These are phyloP conservation scores for Berberis thunbergii DNA, from an alignment of 164 flowering plant species.

Conservation along the genomic window DNA sequence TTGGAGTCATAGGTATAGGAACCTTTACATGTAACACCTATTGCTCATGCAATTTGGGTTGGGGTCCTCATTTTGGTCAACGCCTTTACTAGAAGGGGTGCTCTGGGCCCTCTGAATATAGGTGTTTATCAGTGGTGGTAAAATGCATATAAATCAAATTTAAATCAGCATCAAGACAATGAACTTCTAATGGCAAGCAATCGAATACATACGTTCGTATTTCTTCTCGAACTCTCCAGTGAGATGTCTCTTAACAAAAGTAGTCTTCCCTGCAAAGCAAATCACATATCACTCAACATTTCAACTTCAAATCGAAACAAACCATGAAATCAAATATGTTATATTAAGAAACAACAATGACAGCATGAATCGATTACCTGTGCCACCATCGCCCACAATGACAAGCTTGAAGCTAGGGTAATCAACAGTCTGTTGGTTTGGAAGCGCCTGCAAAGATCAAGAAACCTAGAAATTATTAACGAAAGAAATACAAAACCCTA, in stretches of 20 bases:
- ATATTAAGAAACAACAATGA: background rate
- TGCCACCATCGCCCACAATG: constrained; percentile 17
- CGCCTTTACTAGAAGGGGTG: too few relatives aligned
- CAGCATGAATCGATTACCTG: constrained; percentile 5
- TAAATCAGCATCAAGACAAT: background rate
- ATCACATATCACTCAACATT: background rate
- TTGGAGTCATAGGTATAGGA: too few relatives aligned
- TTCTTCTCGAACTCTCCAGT: constrained; percentile 35
- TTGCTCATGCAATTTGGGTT: too few relatives aligned
- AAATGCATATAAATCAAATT: background rate
- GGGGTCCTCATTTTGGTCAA: too few relatives aligned
- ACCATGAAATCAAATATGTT: background rate
- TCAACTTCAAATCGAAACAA: background rate
- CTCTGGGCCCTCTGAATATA: too few relatives aligned
- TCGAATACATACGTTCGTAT: constrained; percentile 22
- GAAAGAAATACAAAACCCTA: background rate
- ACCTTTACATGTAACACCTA: too few relatives aligned
- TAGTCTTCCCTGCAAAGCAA: constrained; percentile 25
- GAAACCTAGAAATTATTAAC: background rate
- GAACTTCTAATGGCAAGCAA: background rate
- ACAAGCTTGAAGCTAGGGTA: constrained; percentile 19
- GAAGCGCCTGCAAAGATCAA: constrained; percentile 9
- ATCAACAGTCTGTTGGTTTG: constrained; percentile 9
- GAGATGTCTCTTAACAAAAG: constrained; percentile 35
- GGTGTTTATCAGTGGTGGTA: too few relatives aligned